These are phyloP conservation scores for Klebsormidium nitens DNA, from an alignment of 139 green algal genomes.

Conservation along the genomic window DNA sequence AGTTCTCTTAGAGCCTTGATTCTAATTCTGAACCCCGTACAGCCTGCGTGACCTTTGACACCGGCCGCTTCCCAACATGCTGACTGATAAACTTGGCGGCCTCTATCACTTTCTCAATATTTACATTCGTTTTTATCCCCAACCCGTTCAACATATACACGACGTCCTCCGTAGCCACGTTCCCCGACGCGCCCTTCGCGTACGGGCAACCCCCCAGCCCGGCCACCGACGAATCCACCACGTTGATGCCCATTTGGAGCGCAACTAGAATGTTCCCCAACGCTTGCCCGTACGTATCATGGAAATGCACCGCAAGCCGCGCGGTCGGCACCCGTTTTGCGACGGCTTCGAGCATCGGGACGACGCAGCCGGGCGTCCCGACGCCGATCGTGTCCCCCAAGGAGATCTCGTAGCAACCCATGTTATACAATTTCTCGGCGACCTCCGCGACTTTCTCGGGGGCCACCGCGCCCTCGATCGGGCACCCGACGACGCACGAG, in stretches of 20 bases:
- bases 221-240: constrained; percentile 72
- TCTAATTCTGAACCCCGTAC: too few species aligned
- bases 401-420: constrained; percentile 93
- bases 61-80: too few species aligned
- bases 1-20: too few species aligned
- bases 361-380: constrained; percentile 61
- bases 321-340: constrained; percentile 43
- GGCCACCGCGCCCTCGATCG: constrained; percentile 55
- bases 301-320: constrained; percentile 79
- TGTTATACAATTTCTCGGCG: constrained; percentile 57
- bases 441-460: constrained; percentile 61
- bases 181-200: constrained; percentile 78
- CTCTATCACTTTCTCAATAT: constrained; percentile 63
- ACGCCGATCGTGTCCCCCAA: constrained; percentile 89
- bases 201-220: constrained; percentile 91
- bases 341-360: constrained; percentile 64
- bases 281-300: constrained; percentile 92
- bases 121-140: constrained; percentile 69
- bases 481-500: constrained; percentile 75
- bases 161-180: constrained; percentile 92
- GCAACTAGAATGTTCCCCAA: constrained; percentile 81
- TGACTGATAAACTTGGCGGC: constrained; percentile 52
- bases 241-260: constrained; percentile 56
- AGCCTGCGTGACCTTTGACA: too few species aligned
- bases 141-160: constrained; percentile 86